Evolutionary conservation across 768 basidiomycete species (phyloP).

Genomic region (Trametes cinnabarina): DNA sequence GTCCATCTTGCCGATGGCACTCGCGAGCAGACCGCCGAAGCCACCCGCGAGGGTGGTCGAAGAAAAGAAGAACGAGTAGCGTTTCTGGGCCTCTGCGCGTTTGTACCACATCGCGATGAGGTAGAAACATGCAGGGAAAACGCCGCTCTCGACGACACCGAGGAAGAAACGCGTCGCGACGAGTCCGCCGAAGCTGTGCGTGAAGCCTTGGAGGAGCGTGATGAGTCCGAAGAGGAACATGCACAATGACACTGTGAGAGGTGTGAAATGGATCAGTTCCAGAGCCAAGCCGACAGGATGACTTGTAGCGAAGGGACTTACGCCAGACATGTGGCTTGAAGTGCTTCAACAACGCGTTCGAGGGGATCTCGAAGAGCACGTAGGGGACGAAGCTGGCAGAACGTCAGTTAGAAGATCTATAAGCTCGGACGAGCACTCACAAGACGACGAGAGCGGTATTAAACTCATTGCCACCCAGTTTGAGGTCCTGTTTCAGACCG

Average conservation of each 20-base stretch:
- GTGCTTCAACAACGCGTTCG: slow-evolving; percentile 33
- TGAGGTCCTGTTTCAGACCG: slow-evolving; percentile 30
- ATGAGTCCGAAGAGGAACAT: slow-evolving; percentile 40
- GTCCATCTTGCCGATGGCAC: slow-evolving; percentile 35
- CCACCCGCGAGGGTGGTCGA: slow-evolving; percentile 40
- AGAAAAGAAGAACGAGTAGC: slow-evolving; percentile 39
- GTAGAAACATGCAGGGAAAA: slow-evolving; percentile 33
- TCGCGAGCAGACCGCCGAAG: slow-evolving; percentile 35
- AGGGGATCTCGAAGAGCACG: slow-evolving; percentile 36
- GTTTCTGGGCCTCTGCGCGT: slow-evolving; percentile 35
- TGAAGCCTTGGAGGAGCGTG: slow-evolving; percentile 32
- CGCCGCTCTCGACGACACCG: slow-evolving; percentile 32
- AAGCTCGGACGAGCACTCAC: slow-evolving; percentile 15
- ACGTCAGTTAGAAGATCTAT: not conserved
- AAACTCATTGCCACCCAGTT: slow-evolving; percentile 28
- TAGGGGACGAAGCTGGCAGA: slow-evolving; percentile 31
- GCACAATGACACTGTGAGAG: slow-evolving; percentile 31
- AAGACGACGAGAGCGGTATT: slow-evolving; percentile 35
- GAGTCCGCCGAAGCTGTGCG: slow-evolving; percentile 35
- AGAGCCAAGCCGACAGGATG: too few relatives aligned
- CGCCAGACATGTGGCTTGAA: slow-evolving; percentile 38
- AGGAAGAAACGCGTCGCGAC: slow-evolving; percentile 39
- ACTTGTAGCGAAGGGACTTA: slow-evolving; percentile 14
- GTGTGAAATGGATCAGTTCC: not conserved
- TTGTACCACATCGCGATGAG: slow-evolving; percentile 39